Percentiles rank a stretch among this genome's conserved stretches.
phyloP scores from a whole-genome alignment of 2,329 filamentous ascomycete species.

The Cyphellophora europaea region DNA sequence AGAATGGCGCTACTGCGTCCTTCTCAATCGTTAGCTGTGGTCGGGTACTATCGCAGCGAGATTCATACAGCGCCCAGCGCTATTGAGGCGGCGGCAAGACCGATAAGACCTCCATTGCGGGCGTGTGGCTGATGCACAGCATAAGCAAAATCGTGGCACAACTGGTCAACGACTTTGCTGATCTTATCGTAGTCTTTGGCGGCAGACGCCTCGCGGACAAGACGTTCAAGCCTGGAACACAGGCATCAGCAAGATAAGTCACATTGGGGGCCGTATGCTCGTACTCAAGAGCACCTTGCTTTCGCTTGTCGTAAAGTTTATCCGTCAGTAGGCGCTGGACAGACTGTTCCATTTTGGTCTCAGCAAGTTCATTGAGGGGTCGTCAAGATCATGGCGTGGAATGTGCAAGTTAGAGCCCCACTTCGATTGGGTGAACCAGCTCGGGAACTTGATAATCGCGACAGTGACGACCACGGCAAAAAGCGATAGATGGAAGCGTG shows the following conservation, averaged over 20 bases:
- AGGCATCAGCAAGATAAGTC: constrained; percentile 4
- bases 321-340: constrained; percentile 90
- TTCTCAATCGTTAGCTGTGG: constrained; percentile 8
- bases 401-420: too few relatives aligned
- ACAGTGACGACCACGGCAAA: too few relatives aligned
- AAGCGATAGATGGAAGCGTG: too few relatives aligned
- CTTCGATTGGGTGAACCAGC: too few relatives aligned
- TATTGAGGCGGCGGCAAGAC: constrained; percentile 89
- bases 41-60: not conserved
- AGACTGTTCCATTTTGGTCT: constrained; percentile 63
- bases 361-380: too few relatives aligned
- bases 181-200: constrained; percentile 72
- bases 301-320: constrained; percentile 97
- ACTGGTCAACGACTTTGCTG: constrained; percentile 81
- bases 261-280: constrained; percentile 4
- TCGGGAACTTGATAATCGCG: too few relatives aligned
- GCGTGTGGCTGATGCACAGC: constrained; percentile 95
- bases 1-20: constrained; percentile 82
- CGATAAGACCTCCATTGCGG: constrained; percentile 90
- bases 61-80: constrained; percentile 72
- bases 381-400: too few relatives aligned
- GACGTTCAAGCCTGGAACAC: constrained; percentile 65
- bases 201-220: constrained; percentile 75
- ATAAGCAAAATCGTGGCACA: constrained; percentile 96
- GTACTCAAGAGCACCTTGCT: constrained; percentile 94